A percentile compares a stretch with the other conserved stretches of the same genome.
These are phyloP conservation scores for Termitomyces sp. DNA, from an alignment of 768 basidiomycete species.

Conservation along the genomic window DNA sequence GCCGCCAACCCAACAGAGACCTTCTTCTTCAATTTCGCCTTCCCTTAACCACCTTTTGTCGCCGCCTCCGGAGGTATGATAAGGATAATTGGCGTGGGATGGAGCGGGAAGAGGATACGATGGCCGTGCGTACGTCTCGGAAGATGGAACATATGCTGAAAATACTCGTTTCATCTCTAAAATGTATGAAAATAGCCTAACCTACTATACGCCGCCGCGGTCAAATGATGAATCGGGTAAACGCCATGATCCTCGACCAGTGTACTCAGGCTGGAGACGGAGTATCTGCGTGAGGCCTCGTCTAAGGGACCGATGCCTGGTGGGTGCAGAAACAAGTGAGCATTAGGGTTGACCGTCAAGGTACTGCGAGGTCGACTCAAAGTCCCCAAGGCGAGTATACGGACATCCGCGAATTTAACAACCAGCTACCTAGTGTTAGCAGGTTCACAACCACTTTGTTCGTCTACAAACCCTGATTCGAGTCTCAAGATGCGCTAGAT, in stretches of 20 bases:
- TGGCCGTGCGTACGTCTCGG: constrained; percentile 35
- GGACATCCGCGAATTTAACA: constrained; percentile 63
- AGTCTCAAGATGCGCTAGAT: constrained; percentile 63
- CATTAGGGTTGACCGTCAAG: constrained; percentile 59
- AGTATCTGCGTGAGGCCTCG: constrained; percentile 4
- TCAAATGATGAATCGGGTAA: constrained; percentile 30
- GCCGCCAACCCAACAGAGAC: constrained; percentile 68
- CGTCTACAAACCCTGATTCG: constrained; percentile 49
- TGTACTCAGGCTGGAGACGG: constrained; percentile 11
- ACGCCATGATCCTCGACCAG: constrained; percentile 37
- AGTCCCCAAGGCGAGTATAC: constrained; percentile 68
- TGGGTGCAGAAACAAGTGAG: constrained; percentile 63
- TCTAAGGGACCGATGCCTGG: constrained; percentile 44
- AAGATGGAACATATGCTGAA: constrained; percentile 23
- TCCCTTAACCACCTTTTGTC: constrained; percentile 59
- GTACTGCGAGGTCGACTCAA: constrained; percentile 50
- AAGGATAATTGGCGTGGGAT: constrained; percentile 61
- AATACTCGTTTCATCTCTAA: constrained; percentile 15
- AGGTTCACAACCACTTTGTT: neutral
- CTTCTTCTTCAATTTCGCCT: constrained; percentile 48
- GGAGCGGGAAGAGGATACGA: constrained; percentile 51
- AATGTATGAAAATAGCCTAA: constrained; percentile 4
- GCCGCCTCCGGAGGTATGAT: constrained; percentile 62
- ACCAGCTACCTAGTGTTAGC: constrained; percentile 42
- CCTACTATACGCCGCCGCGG: constrained; percentile 25